Evolutionary conservation across 257 asterid genomes (phyloP).

Genomic region (Capsicum pubescens): DNA sequence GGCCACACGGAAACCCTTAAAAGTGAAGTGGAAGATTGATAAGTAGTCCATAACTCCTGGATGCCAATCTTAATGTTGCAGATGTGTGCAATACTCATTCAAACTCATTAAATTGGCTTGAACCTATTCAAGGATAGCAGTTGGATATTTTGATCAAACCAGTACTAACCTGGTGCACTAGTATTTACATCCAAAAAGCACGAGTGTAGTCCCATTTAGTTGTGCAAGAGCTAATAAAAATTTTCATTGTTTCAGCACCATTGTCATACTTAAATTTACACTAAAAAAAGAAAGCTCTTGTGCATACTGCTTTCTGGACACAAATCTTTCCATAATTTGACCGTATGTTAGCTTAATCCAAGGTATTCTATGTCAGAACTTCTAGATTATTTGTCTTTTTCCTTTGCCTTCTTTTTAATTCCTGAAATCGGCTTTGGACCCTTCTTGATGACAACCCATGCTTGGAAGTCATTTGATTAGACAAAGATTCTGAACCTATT

Average conservation of each 20-base stretch:
- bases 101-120: background rate
- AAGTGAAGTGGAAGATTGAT: slow-evolving; percentile 11
- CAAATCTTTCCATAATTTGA: too few relatives aligned
- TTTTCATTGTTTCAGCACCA: slow-evolving; percentile 13
- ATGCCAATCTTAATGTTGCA: background rate
- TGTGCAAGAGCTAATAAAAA: background rate
- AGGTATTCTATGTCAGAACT: too few relatives aligned
- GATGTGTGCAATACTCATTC: slow-evolving; percentile 10
- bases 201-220: background rate
- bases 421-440: too few relatives aligned
- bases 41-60: slow-evolving; percentile 23
- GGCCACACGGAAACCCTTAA: background rate
- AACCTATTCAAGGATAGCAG: slow-evolving; percentile 14
- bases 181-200: slow-evolving; percentile 16
- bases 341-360: too few relatives aligned
- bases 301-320: too few relatives aligned
- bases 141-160: slow-evolving; percentile 20
- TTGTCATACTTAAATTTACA: background rate
- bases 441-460: too few relatives aligned
- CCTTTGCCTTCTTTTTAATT: too few relatives aligned
- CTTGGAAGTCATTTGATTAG: too few relatives aligned
- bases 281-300: background rate
- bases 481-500: too few relatives aligned
- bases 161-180: background rate
- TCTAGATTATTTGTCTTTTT: too few relatives aligned